Evolutionary conservation across 2,329 filamentous ascomycete species (phyloP).

Genomic region (Aspergillus brunneoviolaceus): DNA sequence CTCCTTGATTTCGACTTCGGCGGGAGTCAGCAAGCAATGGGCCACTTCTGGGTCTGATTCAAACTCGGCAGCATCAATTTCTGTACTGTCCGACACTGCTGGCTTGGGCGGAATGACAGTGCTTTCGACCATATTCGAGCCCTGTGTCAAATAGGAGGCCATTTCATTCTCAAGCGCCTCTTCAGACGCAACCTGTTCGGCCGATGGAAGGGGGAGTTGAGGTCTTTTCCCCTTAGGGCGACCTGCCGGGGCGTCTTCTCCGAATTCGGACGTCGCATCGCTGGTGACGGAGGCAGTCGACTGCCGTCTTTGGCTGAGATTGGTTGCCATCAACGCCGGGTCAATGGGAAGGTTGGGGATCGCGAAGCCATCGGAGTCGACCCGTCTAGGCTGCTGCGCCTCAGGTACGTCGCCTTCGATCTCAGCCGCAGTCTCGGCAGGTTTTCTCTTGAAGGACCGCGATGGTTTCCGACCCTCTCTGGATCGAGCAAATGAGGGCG

Average conservation of each 20-base stretch:
- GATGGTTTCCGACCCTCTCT: constrained; percentile 60
- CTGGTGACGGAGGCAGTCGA: constrained; percentile 24
- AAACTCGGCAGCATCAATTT: constrained; percentile 79
- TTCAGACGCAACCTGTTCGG: constrained; percentile 60
- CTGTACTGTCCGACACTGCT: constrained; percentile 53
- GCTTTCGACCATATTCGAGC: constrained; percentile 37
- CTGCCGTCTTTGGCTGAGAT: constrained; percentile 19
- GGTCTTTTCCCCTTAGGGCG: constrained; percentile 34
- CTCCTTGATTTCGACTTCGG: constrained; percentile 80
- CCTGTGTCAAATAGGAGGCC: constrained; percentile 59
- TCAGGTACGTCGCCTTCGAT: constrained; percentile 49
- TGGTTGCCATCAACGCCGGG: constrained; percentile 37
- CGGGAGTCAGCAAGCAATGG: constrained; percentile 71
- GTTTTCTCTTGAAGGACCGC: constrained; percentile 36
- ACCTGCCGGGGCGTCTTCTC: constrained; percentile 18
- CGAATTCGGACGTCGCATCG: constrained; percentile 24
- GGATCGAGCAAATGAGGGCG: constrained; percentile 68
- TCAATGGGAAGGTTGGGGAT: constrained; percentile 56
- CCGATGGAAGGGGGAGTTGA: constrained; percentile 53
- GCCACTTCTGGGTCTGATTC: constrained; percentile 84
- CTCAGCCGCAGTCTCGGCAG: constrained; percentile 40
- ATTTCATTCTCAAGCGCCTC: constrained; percentile 67
- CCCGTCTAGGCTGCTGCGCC: constrained; percentile 38
- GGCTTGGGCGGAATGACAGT: constrained; percentile 31
- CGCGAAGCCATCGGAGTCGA: constrained; percentile 68